Evolutionary conservation across 805 yeast species (phyloP).

Genomic region (Cyberlindnera lachancei): DNA sequence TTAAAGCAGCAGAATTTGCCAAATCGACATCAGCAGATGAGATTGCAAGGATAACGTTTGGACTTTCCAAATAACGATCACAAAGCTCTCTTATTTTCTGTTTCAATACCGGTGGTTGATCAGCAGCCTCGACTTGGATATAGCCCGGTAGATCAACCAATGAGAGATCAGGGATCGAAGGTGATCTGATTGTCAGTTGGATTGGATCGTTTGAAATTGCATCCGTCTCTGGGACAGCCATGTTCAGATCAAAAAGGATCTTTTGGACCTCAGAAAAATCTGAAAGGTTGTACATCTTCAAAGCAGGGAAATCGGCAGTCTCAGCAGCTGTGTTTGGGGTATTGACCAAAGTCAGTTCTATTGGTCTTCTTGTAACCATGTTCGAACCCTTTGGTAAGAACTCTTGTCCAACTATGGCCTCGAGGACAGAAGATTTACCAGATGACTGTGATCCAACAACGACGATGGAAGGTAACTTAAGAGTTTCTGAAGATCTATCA

Average conservation of each 20-base stretch:
- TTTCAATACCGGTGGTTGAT: constrained; percentile 84
- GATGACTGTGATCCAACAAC: constrained; percentile 97
- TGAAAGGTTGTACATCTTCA: constrained; percentile 72
- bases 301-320: constrained; percentile 88
- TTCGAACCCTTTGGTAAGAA: constrained; percentile 95
- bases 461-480: constrained; percentile 88
- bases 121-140: constrained; percentile 94
- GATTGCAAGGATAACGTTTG: constrained; percentile 91
- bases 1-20: constrained; percentile 90
- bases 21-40: constrained; percentile 97
- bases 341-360: constrained; percentile 86
- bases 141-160: constrained; percentile 96
- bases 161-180: constrained; percentile 85
- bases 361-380: constrained; percentile 98
- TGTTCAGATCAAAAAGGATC: constrained; percentile 77
- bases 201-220: constrained; percentile 93
- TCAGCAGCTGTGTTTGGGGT: constrained; percentile 78
- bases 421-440: constrained; percentile 94
- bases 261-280: constrained; percentile 87
- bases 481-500: constrained; percentile 62
- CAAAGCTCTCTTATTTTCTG: constrained; percentile 73
- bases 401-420: constrained; percentile 96
- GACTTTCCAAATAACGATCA: constrained; percentile 78
- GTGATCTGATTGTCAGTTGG: constrained; percentile 83
- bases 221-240: constrained; percentile 83